Base-by-base conservation (phyloP, 1,139 yeast genomes). In the Lodderomyces parapsilosis region DNA sequence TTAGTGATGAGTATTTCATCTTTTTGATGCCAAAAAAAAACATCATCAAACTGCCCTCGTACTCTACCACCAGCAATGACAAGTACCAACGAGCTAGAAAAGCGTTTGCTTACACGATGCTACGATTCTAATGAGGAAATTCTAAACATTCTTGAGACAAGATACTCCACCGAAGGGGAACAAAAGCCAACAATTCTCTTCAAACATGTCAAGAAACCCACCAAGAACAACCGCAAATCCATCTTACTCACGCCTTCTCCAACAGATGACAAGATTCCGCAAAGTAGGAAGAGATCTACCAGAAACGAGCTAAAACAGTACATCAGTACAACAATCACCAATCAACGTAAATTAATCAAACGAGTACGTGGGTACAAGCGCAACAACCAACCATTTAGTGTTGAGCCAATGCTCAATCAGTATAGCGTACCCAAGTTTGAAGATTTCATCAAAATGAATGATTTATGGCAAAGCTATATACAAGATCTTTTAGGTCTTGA, bases 391-490 rank as follows among this genome's bases (percentile, higher is more conserved):
- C 55, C 62, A 2, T 60, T 63, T 43, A 63, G 64, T 31, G 43
- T 76, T 2, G 50, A 57, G 0, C 54, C 55, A 38, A 50, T 68
- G 37, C 55, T 71, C 13, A 52, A 59, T 14, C 70, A 66, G 46
- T 63, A 66, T 39, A 54, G 65, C 1, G 65, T 83, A 9, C 79
- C 86, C 7, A 61, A 62, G 31, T 81, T 73, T 53, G 79, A 76
- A 39, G 78, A 79, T 31, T 87, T 81, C 49, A 40, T 62, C 1
- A 69, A 71, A 2, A 61, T 86, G 54, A 74, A 82, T 56, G 51
- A 55, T 14, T 62, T 87, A 20, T 87, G 96, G 96, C 74, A 71
- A 28, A 63, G 63, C 11, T 87, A 87, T 55, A 76, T 81, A 44
- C 63, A 63, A 25, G 80, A 78, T 31, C 62, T 86, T n/a, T 49